Evolutionary conservation across 306 rosid genomes (phyloP), one percentile per base, ranked within the genome.

Genomic region (Glycine latifolia): DNA sequence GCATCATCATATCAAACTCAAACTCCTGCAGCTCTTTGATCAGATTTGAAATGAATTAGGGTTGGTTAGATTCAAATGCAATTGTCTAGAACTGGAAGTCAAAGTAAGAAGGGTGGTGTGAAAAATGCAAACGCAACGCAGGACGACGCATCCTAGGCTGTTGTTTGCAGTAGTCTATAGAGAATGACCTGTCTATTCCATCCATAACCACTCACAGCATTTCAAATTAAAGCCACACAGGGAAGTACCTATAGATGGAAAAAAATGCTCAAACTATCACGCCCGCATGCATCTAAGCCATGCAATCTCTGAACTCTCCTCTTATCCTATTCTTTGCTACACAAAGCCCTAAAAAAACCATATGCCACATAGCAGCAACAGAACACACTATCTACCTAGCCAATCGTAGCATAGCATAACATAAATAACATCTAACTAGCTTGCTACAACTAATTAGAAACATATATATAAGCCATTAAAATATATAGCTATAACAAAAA

Each of bases 121-220:
- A 35, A 14, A 62, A 56, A 37, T 67, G 54, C 55, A 44, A 43
- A 15, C 26, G 31, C 31, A 26, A 26, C 31, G 68, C 60, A 65
- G 80, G 79, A 35, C 39, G 39, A 65, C 39, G 37, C 17, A 67
- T 67, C 7, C 10, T 78, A 84, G 87, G 73, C 67, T 84, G 55
- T 48, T 26, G 20, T 58, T 15, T 63, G 68, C 71, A 83, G 68
- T 71, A 83, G 82, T 8, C 43, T 73, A 84, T 58, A 79, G 67
- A 37, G 81, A 71, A 63, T 49, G 85, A 75, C 80, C 73, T 83
- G 89, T 86, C 87, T 6, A 70, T 68, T 85, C 87, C 55, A 80
- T 33, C 60, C 78, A 67, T 74, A 74, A 74, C 84, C 33, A 78
- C 63, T 72, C 78, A 50, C 50, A 79, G 75, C 55, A 26, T 79